Percentiles rank a stretch among this genome's conserved stretches.
phyloP scores from a whole-genome alignment of 768 basidiomycete genomes.

The Lactarius sanguifluus region DNA sequence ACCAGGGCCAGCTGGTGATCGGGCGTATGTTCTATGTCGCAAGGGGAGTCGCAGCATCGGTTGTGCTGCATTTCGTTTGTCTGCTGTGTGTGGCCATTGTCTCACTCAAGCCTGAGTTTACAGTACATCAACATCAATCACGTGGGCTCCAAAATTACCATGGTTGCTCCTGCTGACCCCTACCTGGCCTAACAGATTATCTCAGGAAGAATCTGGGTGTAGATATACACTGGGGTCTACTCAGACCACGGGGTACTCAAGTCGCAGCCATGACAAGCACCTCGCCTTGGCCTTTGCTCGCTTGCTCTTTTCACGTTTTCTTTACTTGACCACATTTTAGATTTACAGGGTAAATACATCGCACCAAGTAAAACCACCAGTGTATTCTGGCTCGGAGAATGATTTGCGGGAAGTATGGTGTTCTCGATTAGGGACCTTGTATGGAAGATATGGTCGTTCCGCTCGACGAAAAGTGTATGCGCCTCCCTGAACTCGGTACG shows the following conservation, averaged over 20 bases:
- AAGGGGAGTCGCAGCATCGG: no score
- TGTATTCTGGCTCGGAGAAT: background rate
- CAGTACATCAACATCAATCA: no score
- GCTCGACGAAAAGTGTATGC: background rate
- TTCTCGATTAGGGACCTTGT: background rate
- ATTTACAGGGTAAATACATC: background rate
- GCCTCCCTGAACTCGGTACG: no score
- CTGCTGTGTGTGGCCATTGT: no score
- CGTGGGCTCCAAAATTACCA: no score
- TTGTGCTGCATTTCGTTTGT: no score
- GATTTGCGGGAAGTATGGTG: background rate
- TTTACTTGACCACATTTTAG: background rate
- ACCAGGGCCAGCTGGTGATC: no score
- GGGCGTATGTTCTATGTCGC: no score
- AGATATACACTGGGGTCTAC: background rate
- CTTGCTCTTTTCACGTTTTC: background rate
- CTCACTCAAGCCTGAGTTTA: no score
- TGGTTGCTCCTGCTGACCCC: no score
- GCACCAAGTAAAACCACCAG: background rate
- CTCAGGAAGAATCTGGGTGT: no score
- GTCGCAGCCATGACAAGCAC: background rate
- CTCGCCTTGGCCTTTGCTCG: background rate
- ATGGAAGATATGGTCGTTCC: background rate
- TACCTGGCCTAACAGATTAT: no score
- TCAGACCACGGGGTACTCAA: background rate